Base-by-base conservation (phyloP, 176 grass and related monocot genomes). In the Alloteropsis semialata region DNA sequence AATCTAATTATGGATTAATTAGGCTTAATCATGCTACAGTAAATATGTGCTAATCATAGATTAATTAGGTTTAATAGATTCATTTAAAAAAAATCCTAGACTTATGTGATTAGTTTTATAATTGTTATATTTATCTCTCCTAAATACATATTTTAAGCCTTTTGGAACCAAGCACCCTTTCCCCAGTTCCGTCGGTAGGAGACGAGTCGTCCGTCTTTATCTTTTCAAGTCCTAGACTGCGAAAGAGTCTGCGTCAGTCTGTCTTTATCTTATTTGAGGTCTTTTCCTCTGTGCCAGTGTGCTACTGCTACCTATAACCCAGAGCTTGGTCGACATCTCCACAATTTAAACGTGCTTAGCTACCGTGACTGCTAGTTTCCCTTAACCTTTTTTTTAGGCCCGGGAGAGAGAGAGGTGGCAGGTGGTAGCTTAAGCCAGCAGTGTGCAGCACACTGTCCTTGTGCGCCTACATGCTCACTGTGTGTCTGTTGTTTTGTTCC, bases 341-440 rank as follows among this genome's bases (percentile, higher is more conserved):
- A 22, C 54, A 27, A 48, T 36, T 41, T 79, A 72, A 85, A 85
- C 83, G 74, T 78, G 83, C 8, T 19, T 21, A 16, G 0, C 21
- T 8, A 11, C 61, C 17, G 72, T 44, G 37, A 29, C 45, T 33
- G 19, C 72, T 30, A 57, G 28, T 25, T 67, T 18, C 33, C 4
- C 39, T 49, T 1, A 37, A 74, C 8, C 12, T 56, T 58, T 58
- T 63, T 2, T 66, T 18, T 41, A 45, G 13, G 36, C 37, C n/a
- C 2, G 17, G 7, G 5, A 36, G 30, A 5, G 1, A 12, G 1
- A 8, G 43, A 15, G 11, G 33, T 6, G 14, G 44, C 11, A 30
- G 33, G 34, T 33, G 37, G 13, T 18, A n/a, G n/a, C n/a, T 39
- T 56, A 30, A 6, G 16, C 2, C 13, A 53, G 58, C 15, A 22